Evolutionary conservation across 306 rosid genomes (phyloP).

Genomic region (Heteromeles arbutifolia): DNA sequence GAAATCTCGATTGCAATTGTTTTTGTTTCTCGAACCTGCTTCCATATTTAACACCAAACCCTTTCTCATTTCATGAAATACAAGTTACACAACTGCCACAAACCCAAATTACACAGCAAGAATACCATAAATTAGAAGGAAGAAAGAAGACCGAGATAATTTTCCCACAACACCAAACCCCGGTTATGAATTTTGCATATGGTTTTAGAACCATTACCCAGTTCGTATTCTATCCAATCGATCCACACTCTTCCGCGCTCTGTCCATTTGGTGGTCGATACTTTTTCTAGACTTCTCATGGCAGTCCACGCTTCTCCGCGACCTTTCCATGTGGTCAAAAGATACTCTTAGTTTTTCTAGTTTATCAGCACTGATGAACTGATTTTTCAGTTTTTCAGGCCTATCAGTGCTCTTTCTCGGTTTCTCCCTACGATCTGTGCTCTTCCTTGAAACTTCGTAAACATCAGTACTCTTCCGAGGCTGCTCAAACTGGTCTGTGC

Average conservation of each 20-base stretch:
- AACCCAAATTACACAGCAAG: conserved; percentile 48
- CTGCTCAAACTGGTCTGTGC: conserved; percentile 74
- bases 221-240: conserved; percentile 74
- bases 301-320: conserved; percentile 81
- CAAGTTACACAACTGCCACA: conserved; percentile 34
- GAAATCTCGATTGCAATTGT: background rate
- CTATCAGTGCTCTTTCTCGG: conserved; percentile 82
- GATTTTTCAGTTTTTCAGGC: conserved; percentile 62
- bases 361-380: conserved; percentile 51
- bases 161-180: conserved; percentile 39
- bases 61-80: conserved; percentile 34
- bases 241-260: conserved; percentile 82
- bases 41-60: conserved; percentile 35
- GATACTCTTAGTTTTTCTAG: conserved; percentile 64
- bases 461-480: conserved; percentile 80
- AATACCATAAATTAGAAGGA: conserved; percentile 31
- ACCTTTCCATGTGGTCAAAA: conserved; percentile 70
- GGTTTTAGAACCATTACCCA: conserved; percentile 37
- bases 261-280: conserved; percentile 68
- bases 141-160: background rate
- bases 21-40: too few species aligned
- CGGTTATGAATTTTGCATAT: conserved; percentile 33
- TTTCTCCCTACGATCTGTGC: conserved; percentile 83
- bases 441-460: conserved; percentile 71
- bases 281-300: conserved; percentile 87